Evolutionary conservation across 345 rosid species (phyloP), one percentile per base, ranked within the genome.

Genomic region (Salix udensis): DNA sequence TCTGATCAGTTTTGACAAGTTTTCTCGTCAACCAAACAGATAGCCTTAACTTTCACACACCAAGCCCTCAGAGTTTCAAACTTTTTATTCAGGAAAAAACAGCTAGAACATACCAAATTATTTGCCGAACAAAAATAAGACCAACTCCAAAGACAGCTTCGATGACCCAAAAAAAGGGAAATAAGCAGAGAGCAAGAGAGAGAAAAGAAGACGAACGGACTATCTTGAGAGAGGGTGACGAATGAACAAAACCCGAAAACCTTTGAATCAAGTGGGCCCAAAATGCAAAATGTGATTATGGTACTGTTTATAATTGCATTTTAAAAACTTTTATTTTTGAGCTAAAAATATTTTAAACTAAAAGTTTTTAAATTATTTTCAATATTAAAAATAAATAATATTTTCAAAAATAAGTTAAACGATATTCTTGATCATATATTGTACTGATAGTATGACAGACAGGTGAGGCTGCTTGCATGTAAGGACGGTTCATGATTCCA

Each of bases 11-110:
- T 62, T 72, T 31, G 28, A 9, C 28, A 52, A 67, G 24, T 31
- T 74, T 48, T 48, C 65, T 61, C 79, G 0, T 26, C 58, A 70
- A 70, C 21, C 23, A 61, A 76, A 60, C 79, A n/a, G 44, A 18
- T 15, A 19, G 70, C 16, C 46, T 7, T 72, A 58, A 21, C 19
- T 72, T 72, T 37, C 21, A 60, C 42, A 16, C 61, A 18, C 40
- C 13, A 26, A 5, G 7, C 42, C 26, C 11, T 52, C n/a, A 19
- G 11, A 67, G 37, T 9, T 67, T 23, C 8, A 28, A 52, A 18
- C 5, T 34, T 72, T 53, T 16, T 53, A 23, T 10, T 28, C 42
- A 14, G 9, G 6, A 71, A 13, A 31, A 16, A 40, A 40, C 44
- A 40, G 44, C 44, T 16, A 36, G 1, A 68, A 10, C 72, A 42